These are phyloP conservation scores for Carallia pectinifolia DNA, from an alignment of 345 rosid genomes.

Conservation along the genomic window DNA sequence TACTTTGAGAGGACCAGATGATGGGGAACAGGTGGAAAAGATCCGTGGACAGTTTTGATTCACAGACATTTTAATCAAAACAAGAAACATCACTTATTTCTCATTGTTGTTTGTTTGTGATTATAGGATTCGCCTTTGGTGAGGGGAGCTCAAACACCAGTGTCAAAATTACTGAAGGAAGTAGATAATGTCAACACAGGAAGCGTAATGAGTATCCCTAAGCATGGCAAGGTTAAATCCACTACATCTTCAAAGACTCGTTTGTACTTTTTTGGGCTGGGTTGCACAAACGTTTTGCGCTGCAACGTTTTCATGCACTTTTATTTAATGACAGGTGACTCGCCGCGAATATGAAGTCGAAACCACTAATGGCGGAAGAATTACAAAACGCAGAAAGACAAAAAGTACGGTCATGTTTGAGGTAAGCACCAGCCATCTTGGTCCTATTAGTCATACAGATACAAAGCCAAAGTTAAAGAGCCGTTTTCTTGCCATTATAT, in stretches of 20 bases:
- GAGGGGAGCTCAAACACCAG: conserved; percentile 55
- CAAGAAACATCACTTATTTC: neutral
- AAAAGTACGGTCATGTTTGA: conserved; percentile 70
- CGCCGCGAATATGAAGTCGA: conserved; percentile 77
- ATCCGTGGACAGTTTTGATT: conserved; percentile 9
- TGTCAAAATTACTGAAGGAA: conserved; percentile 52
- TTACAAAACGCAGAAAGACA: conserved; percentile 67
- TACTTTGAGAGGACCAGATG: conserved; percentile 29
- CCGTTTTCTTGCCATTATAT: neutral
- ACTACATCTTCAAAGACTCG: neutral
- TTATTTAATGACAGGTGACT: conserved; percentile 49
- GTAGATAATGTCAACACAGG: conserved; percentile 49
- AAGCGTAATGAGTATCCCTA: conserved; percentile 48
- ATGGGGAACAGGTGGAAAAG: conserved; percentile 48
- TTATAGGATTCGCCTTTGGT: conserved; percentile 52
- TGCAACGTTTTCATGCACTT: conserved; percentile 7
- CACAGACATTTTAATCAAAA: neutral
- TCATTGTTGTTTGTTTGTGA: conserved; percentile 1
- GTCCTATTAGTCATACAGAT: neutral
- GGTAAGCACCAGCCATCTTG: conserved; percentile 36
- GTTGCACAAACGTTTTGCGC: neutral
- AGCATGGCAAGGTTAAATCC: conserved; percentile 56
- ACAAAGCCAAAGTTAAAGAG: conserved; percentile 3
- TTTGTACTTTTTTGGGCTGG: neutral
- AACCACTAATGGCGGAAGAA: conserved; percentile 54